These are phyloP conservation scores for Chaetomium sp. DNA, from an alignment of 2,329 filamentous ascomycete genomes.

Conservation along the genomic window DNA sequence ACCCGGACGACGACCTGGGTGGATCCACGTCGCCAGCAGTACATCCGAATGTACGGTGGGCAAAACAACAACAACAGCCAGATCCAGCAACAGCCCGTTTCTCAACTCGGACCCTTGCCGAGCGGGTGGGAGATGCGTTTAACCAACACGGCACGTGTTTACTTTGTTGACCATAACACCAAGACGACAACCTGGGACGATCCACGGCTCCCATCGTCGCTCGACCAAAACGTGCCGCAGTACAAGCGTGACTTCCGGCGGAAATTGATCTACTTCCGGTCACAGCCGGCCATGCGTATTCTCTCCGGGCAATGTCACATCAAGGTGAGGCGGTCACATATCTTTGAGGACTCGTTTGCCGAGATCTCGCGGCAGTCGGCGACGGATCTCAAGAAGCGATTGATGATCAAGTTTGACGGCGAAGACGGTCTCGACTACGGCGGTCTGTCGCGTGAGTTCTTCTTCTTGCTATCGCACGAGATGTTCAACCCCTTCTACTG, in stretches of 20 bases:
- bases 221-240: conserved; percentile 97
- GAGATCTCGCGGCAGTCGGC: conserved; percentile 97
- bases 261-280: conserved; percentile 98
- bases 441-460: conserved; percentile 96
- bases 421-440: conserved; percentile 98
- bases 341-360: conserved; percentile 97
- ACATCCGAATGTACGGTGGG: conserved; percentile 93
- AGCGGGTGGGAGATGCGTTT: conserved; percentile 99
- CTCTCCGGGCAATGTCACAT: conserved; percentile 96
- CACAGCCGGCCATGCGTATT: conserved; percentile 91
- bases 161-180: conserved; percentile 99
- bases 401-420: conserved; percentile 99
- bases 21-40: conserved; percentile 92
- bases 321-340: conserved; percentile 92
- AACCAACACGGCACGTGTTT: conserved; percentile 94
- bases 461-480: conserved; percentile 97
- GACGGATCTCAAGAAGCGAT: conserved; percentile 90
- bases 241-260: conserved; percentile 98
- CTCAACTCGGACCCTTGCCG: conserved; percentile 86
- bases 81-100: conserved; percentile 96
- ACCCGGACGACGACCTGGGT: conserved; percentile 98
- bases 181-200: conserved; percentile 99
- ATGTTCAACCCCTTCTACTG: conserved; percentile 99
- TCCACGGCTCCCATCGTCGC: conserved; percentile 83
- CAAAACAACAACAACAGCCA: conserved; percentile 78